Base-by-base conservation (phyloP, 306 rosid species). In the Carpinus viminea region DNA sequence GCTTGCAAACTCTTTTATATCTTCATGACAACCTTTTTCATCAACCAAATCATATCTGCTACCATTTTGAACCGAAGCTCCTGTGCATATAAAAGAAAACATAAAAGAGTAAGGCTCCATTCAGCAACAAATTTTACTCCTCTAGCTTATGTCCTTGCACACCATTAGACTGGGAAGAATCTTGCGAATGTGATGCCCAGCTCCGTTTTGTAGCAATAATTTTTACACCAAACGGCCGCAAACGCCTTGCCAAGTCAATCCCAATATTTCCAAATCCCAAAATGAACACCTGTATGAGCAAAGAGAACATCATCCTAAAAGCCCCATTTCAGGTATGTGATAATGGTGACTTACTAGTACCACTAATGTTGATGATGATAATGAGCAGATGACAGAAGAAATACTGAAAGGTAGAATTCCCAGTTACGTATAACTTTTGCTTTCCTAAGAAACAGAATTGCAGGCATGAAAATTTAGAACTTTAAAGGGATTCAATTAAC, bases 201-300 rank as follows among this genome's bases (percentile, higher is more conserved):
- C 89, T 92, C 76, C 97, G 84, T 85, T 94, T 94, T 54, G 97
- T 89, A 53, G 97, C 98, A 78, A 92, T 88, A 74, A 94, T 83
- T 87, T 88, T 88, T 21, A 94, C 98, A 78, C 97, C 97, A 79
- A 94, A 94, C 28, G 97, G 93, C 51, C 68, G 85, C 87, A 94
- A 85, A 76, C 96, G 88, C 86, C 80, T 83, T 20, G 93, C 97
- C 87, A 94, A 85, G 69, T 88, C 94, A 8, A 89, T 55, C 76
- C 98, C 98, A 78, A 94, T 94, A 75, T 92, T 94, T 69, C 98
- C 98, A 57, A 76, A 90, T 72, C 98, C 98, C 84, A 94, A 54
- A 85, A 94, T 92, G 60, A 92, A 90, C 79, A 92, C 81, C 98
- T 94, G 78, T 74, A 81, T 61, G 28, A 74, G 36, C 65, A 64